These are phyloP conservation scores for Amaranthus hypochondriacus DNA, from an alignment of 148 eudicot species.

Conservation along the genomic window DNA sequence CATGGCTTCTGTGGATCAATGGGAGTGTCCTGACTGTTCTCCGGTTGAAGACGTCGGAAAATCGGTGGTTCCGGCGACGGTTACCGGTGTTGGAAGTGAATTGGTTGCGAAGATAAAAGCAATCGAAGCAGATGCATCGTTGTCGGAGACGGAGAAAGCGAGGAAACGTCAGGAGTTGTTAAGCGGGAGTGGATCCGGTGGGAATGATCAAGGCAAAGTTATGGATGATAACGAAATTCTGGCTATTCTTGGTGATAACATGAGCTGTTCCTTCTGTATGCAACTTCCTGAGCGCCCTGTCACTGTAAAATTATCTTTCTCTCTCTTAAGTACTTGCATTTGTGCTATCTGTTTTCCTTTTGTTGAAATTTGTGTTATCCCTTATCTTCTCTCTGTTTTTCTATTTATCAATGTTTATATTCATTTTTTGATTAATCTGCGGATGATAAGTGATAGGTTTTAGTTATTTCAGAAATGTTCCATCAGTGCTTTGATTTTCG, in stretches of 20 bases:
- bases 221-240: slow-evolving; percentile 42
- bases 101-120: slow-evolving; percentile 47
- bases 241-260: slow-evolving; percentile 42
- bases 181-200: slow-evolving; percentile 36
- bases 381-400: background rate
- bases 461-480: too few relatives aligned
- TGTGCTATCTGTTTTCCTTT: background rate
- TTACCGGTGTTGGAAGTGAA: slow-evolving; percentile 25
- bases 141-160: slow-evolving; percentile 68
- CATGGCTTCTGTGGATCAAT: slow-evolving; percentile 30
- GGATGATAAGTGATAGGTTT: too few relatives aligned
- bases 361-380: background rate
- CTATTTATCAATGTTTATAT: background rate
- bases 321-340: background rate
- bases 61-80: slow-evolving; percentile 16
- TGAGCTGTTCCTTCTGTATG: slow-evolving; percentile 74
- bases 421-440: too few relatives aligned
- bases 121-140: slow-evolving; percentile 56
- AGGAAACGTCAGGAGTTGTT: slow-evolving; percentile 54
- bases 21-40: slow-evolving; percentile 83
- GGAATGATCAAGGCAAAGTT: background rate
- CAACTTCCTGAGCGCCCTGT: slow-evolving; percentile 88
- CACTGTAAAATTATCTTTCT: slow-evolving; percentile 43
- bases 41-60: background rate
- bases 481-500: too few relatives aligned